Evolutionary conservation across 768 basidiomycete genomes (phyloP), one percentile per base, ranked within the genome.

Genomic region (Serpula lacrymans): DNA sequence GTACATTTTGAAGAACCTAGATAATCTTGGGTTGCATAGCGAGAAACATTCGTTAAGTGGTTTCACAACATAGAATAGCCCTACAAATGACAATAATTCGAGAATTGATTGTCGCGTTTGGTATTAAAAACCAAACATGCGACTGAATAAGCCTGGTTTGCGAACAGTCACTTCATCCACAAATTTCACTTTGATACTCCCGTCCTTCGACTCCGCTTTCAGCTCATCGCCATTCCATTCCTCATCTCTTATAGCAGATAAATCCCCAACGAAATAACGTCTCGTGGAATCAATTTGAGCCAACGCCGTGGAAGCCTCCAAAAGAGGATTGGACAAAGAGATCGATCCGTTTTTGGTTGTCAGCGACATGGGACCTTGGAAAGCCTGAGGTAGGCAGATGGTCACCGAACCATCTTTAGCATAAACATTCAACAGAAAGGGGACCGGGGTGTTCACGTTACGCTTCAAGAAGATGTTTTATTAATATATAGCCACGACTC

Each of bases 201-300:
- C 70, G 44, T 69, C 62, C 25, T 52, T 49, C 27, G 67, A 50
- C 44, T 65, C 62, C 28, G 67, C 50, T 8, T 52, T 42, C 16
- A 72, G 34, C 47, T 71, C 67, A 38, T 73, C 71, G 6, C 69
- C 67, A 17, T 45, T 35, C 70, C 69, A 71, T 14, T 57, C 51
- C 2, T 49, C 46, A 3, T 48, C 39, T 26, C 54, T 53, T 16
- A 55, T 40, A 49, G 48, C 60, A 5, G 63, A 50, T 26, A 68
- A 61, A 28, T 70, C 68, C 10, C 72, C 72, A n/a, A 72, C 50
- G 48, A 72, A 71, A 43, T 64, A 66, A n/a, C 59, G 59, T 18
- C 54, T 55, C 13, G 55, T 62, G 16, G 47, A 28, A 17, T 64
- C 53, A 4, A 52, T 55, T 34, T 67, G 67, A 13, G 56, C 55